Percentiles rank a stretch among this genome's conserved stretches.
Evolutionary conservation across 495 filamentous ascomycete genomes (phyloP).

Genomic region (Pyrenula aspistea): DNA sequence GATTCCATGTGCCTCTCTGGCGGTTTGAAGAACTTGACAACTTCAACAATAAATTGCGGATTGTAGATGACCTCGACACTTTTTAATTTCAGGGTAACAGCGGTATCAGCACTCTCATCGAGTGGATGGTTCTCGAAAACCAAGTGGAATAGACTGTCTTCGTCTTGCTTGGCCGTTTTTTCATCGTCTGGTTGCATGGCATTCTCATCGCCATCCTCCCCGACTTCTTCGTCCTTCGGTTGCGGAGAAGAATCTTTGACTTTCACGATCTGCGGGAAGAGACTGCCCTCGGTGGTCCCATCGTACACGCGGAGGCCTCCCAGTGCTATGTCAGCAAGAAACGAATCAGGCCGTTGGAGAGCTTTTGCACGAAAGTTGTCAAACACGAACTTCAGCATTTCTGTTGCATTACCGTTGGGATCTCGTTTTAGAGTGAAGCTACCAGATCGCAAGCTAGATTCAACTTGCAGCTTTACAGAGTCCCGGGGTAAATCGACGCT

Average conservation of each 20-base stretch:
- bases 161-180: slow-evolving; percentile 29
- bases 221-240: slow-evolving; percentile 36
- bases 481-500: slow-evolving; percentile 82
- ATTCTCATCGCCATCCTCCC: slow-evolving; percentile 41
- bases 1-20: slow-evolving; percentile 98
- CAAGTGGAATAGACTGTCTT: slow-evolving; percentile 79
- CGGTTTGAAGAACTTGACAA: slow-evolving; percentile 88
- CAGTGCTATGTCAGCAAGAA: slow-evolving; percentile 76
- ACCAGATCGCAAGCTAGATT: slow-evolving; percentile 78
- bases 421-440: slow-evolving; percentile 86
- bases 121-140: slow-evolving; percentile 91
- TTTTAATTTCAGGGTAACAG: slow-evolving; percentile 81
- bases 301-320: slow-evolving; percentile 91
- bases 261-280: slow-evolving; percentile 86
- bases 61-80: slow-evolving; percentile 97
- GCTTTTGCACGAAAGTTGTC: slow-evolving; percentile 85
- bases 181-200: slow-evolving; percentile 36
- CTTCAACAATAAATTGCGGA: slow-evolving; percentile 76
- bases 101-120: slow-evolving; percentile 81
- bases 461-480: slow-evolving; percentile 80
- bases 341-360: slow-evolving; percentile 78
- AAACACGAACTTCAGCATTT: slow-evolving; percentile 82
- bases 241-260: slow-evolving; percentile 73
- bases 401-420: slow-evolving; percentile 64
- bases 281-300: slow-evolving; percentile 78